A percentile compares a stretch with the other conserved stretches of the same genome.
phyloP scores from a whole-genome alignment of 129 eudicot genomes.

The Flaveria bidentis region DNA sequence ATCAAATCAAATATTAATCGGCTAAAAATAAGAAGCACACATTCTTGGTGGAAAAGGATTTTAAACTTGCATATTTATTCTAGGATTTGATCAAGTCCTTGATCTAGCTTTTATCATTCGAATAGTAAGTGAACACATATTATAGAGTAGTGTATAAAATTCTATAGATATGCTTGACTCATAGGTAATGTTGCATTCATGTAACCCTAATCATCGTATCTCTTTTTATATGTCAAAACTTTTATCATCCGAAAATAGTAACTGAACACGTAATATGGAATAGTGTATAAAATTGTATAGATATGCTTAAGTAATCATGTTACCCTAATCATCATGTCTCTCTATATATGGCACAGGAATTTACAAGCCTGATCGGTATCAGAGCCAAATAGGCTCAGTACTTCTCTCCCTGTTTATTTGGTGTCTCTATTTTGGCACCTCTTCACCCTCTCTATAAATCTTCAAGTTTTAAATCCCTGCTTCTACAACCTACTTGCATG shows the following conservation, averaged over 20 bases:
- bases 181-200: background rate
- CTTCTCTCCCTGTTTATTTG: background rate
- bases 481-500: background rate
- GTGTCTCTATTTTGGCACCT: background rate
- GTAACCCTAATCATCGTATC: too few species aligned
- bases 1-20: too few species aligned
- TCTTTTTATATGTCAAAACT: background rate
- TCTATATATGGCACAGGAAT: too few species aligned
- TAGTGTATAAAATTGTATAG: background rate
- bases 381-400: background rate
- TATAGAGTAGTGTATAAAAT: background rate
- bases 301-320: background rate
- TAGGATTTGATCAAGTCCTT: conserved; percentile 1
- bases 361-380: background rate
- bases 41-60: background rate
- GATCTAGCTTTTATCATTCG: background rate
- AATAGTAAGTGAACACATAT: background rate
- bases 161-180: background rate
- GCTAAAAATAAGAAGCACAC: background rate
- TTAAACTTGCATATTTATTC: background rate
- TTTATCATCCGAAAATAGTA: background rate
- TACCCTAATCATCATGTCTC: background rate
- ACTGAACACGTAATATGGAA: background rate
- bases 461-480: background rate
- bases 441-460: background rate